Evolutionary conservation across 129 eudicot genomes (phyloP), one percentile per base, ranked within the genome.

Genomic region (Pulicaria dysenterica): DNA sequence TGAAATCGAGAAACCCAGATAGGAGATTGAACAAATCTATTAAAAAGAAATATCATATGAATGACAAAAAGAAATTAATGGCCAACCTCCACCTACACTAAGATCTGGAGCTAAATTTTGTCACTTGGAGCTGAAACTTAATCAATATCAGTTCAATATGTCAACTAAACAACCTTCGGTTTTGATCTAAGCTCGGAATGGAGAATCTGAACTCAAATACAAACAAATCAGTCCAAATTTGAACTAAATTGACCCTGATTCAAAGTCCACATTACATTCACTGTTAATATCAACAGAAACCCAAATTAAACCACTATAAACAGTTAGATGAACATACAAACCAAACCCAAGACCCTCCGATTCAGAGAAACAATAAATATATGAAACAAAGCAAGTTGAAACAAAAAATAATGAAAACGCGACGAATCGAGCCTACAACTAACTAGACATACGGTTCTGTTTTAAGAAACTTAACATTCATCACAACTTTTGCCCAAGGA

Each of bases 401-500:
- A 41, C 55, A 71, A 48, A 34, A 6, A 42, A 71, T 57, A 12
- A 44, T 57, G 67, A 53, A 39, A 70, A 40, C 54, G 2, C 50
- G 67, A 78, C 8, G 88, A 79, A 3, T 67, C 17, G 99, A 95
- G 83, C 89, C 87, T 36, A 73, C 99, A 39, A 91, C 91, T 17
- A 88, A 91, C 78, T 94, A 81, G 70, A 86, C 94, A n/a, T 95
- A 90, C 67, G 90, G 79, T 50, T 83, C 96, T 16, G 84, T 95
- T 11, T 74, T 83, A 76, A 81, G 61, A 24, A 95, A 95, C 54
- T 88, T 95, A 49, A 86, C 91, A 50, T 79, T 68, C 13, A 78
- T 95, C 82, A 73, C 74, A 62, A 84, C 90, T 5, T 88, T 95
- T 86, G 97, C 99, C 8, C 73, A 86, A 41, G 99, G 88, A 37